Percentiles rank a stretch among this genome's conserved stretches.
Evolutionary conservation across 1,139 yeast species (phyloP).

Genomic region (Nakaseomyces glabratus): DNA sequence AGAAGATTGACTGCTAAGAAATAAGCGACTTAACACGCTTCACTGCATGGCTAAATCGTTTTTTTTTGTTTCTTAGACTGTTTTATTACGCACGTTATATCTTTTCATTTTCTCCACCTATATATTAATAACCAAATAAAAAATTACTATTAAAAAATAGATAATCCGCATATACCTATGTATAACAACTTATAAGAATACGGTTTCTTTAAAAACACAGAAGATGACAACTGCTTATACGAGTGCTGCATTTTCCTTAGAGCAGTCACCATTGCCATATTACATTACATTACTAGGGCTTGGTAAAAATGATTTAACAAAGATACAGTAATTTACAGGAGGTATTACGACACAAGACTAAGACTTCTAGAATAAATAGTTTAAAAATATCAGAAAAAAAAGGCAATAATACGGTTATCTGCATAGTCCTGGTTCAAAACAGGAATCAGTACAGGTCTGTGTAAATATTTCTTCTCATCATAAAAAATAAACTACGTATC

Average conservation of each 20-base stretch:
- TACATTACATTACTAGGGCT: too few species aligned
- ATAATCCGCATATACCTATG: conserved; percentile 5
- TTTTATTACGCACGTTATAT: conserved; percentile 7
- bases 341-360: too few species aligned
- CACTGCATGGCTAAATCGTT: neutral
- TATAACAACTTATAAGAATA: conserved; percentile 2
- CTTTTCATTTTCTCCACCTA: conserved; percentile 6
- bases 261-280: too few species aligned
- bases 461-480: conserved; percentile 35
- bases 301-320: too few species aligned
- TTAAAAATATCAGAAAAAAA: conserved; percentile 23
- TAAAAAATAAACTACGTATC: conserved; percentile 13
- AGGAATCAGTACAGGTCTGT: conserved; percentile 40
- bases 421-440: conserved; percentile 23
- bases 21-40: conserved; percentile 34
- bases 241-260: too few species aligned
- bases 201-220: conserved; percentile 4
- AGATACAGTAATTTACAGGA: too few species aligned
- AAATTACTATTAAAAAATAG: conserved; percentile 6
- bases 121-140: conserved; percentile 6
- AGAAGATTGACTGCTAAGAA: conserved; percentile 99
- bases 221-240: too few species aligned
- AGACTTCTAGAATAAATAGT: too few species aligned
- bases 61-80: conserved; percentile 4
- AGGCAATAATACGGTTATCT: conserved; percentile 32